A percentile compares a stretch with the other conserved stretches of the same genome.
Evolutionary conservation across 2,329 filamentous ascomycete genomes (phyloP).

Genomic region (Neopestalotiopsis sp.): DNA sequence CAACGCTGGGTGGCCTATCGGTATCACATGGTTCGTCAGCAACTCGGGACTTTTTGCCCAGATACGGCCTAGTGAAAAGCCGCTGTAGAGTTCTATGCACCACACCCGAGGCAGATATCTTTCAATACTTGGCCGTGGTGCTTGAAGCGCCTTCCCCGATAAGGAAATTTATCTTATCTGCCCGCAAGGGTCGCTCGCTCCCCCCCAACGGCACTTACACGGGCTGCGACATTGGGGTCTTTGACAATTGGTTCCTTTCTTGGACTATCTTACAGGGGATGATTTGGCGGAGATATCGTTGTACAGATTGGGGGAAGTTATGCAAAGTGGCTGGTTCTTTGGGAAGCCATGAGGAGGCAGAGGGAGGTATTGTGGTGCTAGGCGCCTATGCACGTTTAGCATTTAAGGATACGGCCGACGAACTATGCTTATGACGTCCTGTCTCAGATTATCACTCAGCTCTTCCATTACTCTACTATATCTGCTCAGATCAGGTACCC

Average conservation of each 20-base stretch:
- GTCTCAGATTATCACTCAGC: neutral
- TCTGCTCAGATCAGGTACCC: neutral
- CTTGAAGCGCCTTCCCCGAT: neutral
- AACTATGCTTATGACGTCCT: neutral
- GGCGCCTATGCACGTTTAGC: neutral
- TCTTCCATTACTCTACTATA: neutral
- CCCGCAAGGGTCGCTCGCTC: neutral
- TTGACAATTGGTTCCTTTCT: neutral
- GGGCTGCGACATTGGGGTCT: neutral
- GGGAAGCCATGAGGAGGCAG: no score
- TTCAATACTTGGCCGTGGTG: neutral
- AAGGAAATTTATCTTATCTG: neutral
- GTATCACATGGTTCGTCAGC: neutral
- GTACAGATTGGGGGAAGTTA: neutral
- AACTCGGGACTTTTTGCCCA: conserved; percentile 8
- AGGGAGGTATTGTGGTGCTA: no score
- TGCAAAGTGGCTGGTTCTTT: neutral
- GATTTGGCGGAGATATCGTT: neutral
- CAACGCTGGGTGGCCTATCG: neutral
- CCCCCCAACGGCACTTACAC: neutral
- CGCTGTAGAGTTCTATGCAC: neutral
- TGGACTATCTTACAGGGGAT: neutral
- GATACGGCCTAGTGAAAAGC: neutral
- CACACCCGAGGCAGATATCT: neutral
- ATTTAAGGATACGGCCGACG: neutral